A percentile compares a stretch with the other conserved stretches of the same genome.
Conservation (phyloP, 225 moss, liverwort and hornwort genomes). For the Lunularia cruciata region DNA sequence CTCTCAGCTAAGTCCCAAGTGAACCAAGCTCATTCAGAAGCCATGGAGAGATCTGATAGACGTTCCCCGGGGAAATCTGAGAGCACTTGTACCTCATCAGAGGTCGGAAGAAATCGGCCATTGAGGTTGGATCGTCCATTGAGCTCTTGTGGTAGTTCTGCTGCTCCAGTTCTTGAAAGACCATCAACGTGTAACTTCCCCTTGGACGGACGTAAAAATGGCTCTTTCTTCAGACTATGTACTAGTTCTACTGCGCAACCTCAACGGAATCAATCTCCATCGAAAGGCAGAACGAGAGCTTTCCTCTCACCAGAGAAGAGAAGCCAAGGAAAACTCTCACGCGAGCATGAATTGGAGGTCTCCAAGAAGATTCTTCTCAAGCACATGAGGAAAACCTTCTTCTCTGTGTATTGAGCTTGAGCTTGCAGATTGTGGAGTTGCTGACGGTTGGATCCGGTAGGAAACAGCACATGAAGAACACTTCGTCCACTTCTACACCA, state of each 20-base stretch:
- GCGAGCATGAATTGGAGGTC: conserved; percentile 37
- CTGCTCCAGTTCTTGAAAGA: conserved; percentile 26
- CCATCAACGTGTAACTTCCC: conserved; percentile 27
- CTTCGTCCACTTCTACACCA: no score
- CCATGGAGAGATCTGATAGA: background rate
- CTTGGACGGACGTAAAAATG: background rate
- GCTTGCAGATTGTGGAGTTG: no score
- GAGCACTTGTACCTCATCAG: conserved; percentile 12
- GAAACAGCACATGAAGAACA: no score
- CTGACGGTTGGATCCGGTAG: no score
- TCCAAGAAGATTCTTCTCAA: conserved; percentile 38
- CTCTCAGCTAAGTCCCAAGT: conserved; percentile 7
- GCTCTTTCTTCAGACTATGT: conserved; percentile 8
- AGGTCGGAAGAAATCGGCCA: conserved; percentile 11
- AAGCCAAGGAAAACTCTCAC: conserved; percentile 21
- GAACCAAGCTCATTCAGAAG: background rate
- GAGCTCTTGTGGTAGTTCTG: conserved; percentile 45
- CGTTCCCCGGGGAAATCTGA: background rate
- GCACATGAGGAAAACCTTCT: conserved; percentile 41
- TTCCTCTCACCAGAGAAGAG: conserved; percentile 29
- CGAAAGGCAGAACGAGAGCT: conserved; percentile 16
- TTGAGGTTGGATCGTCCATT: conserved; percentile 31
- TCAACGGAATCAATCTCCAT: conserved; percentile 13
- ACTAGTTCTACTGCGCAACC: background rate
- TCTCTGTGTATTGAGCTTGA: conserved; percentile 29